Conservation (phyloP, 2,329 filamentous ascomycete species). For the Byssoonygena ceratinophila region DNA sequence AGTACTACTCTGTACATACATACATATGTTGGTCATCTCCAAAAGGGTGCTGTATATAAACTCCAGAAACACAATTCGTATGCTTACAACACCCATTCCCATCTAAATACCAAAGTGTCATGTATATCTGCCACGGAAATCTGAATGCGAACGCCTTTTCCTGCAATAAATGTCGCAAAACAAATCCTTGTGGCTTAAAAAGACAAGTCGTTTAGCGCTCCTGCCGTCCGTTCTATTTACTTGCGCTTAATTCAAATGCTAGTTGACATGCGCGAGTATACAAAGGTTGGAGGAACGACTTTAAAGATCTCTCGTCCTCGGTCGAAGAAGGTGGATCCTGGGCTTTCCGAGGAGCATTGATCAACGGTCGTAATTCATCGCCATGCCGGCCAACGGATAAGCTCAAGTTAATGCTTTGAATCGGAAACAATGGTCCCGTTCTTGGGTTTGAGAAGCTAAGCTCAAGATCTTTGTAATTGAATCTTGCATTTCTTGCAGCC, state of each 20-base stretch:
- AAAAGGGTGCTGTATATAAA: too few species aligned
- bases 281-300: constrained; percentile 27
- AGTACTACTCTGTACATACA: too few species aligned
- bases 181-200: neutral
- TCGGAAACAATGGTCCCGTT: constrained; percentile 26
- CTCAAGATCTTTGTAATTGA: constrained; percentile 25
- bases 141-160: neutral
- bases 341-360: neutral
- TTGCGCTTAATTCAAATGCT: constrained; percentile 28
- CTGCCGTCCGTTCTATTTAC: constrained; percentile 9
- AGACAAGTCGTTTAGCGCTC: neutral
- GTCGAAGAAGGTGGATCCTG: neutral
- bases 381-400: constrained; percentile 21
- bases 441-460: constrained; percentile 27
- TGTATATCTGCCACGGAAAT: neutral
- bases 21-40: too few species aligned
- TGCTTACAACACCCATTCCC: neutral
- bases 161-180: neutral
- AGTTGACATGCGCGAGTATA: constrained; percentile 30
- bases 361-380: constrained; percentile 11
- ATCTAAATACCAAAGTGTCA: neutral
- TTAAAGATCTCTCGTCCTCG: constrained; percentile 15
- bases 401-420: constrained; percentile 25
- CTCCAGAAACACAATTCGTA: neutral
- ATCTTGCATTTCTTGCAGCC: constrained; percentile 24